Conservation (phyloP, 345 rosid species). For the Diplotaxis tenuifolia region DNA sequence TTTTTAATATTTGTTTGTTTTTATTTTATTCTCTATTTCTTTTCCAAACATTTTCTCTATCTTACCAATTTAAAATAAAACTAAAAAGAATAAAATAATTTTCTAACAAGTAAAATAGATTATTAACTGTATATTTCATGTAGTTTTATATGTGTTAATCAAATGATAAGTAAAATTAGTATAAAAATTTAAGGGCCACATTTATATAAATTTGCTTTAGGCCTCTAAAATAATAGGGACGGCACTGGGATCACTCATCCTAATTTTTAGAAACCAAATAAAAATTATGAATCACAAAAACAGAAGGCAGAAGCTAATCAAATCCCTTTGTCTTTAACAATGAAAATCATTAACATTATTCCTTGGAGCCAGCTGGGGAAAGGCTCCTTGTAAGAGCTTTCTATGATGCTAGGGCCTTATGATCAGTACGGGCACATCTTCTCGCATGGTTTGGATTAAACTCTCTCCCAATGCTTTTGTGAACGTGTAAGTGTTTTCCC, state of each 20-base stretch:
- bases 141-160: no score
- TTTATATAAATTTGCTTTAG: constrained; percentile 40
- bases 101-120: no score
- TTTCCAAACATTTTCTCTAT: no score
- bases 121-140: no score
- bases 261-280: not conserved
- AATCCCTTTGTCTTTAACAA: not conserved
- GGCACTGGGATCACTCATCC: constrained; percentile 29
- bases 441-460: constrained; percentile 48
- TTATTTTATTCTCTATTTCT: no score
- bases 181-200: no score
- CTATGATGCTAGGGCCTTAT: constrained; percentile 69
- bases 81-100: no score
- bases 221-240: no score
- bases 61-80: no score
- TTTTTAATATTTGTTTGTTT: no score
- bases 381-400: constrained; percentile 77
- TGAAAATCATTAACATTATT: constrained; percentile 5
- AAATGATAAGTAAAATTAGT: no score
- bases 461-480: constrained; percentile 87
- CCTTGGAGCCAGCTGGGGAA: constrained; percentile 95
- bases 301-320: not conserved
- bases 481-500: constrained; percentile 84
- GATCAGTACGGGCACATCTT: constrained; percentile 49
- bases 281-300: not conserved